phyloP scores from a whole-genome alignment of 257 asterid genomes.

The Capsicum chinense region DNA sequence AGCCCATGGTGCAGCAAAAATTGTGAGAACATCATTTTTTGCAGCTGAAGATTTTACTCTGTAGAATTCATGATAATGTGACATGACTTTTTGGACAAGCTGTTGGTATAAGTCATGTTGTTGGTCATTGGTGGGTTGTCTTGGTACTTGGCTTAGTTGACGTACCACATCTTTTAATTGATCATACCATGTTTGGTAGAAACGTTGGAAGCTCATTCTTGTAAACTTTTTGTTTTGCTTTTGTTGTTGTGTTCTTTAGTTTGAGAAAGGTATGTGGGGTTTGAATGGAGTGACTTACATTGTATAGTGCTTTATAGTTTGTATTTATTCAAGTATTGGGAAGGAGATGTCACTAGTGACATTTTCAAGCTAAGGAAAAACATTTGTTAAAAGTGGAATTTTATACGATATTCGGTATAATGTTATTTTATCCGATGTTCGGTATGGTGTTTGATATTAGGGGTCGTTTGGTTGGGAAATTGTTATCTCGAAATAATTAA shows the following conservation, averaged over 20 bases:
- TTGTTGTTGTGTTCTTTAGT: background rate
- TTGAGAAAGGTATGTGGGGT: background rate
- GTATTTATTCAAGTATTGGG: no score
- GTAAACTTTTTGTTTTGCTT: background rate
- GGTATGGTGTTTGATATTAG: no score
- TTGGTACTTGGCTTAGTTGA: conserved; percentile 49
- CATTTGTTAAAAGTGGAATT: no score
- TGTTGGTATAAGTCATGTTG: conserved; percentile 41
- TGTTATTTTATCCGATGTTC: no score
- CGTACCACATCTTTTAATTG: conserved; percentile 49
- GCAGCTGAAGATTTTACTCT: conserved; percentile 50
- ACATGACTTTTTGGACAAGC: conserved; percentile 46
- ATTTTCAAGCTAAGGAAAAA: no score
- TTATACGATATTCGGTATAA: no score
- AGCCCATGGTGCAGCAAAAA: conserved; percentile 67
- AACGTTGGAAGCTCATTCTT: conserved; percentile 51
- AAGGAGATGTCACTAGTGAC: no score
- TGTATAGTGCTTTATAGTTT: background rate
- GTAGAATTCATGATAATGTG: conserved; percentile 66
- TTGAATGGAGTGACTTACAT: background rate
- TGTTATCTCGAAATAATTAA: no score
- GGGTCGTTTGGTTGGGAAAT: no score
- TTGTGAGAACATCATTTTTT: conserved; percentile 49
- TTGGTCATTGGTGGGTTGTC: conserved; percentile 48
- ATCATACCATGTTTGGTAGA: conserved; percentile 60